Evolutionary conservation across 306 rosid genomes (phyloP).

Genomic region (Bauhinia variegata): DNA sequence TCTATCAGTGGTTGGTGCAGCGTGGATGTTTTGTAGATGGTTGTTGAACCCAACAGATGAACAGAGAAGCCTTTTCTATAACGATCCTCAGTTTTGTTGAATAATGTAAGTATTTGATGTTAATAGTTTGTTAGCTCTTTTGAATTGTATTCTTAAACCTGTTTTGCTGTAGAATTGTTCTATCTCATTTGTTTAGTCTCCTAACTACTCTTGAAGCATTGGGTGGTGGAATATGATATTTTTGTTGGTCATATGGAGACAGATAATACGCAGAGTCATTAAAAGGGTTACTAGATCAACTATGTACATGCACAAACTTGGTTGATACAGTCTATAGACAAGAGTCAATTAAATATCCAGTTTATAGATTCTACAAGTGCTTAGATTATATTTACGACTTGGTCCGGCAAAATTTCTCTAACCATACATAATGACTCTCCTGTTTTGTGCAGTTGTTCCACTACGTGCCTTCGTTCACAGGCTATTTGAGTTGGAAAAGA

Average conservation of each 20-base stretch:
- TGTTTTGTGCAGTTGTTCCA: slow-evolving; percentile 43
- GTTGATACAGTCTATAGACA: neutral
- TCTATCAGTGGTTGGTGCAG: slow-evolving; percentile 83
- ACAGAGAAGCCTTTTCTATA: slow-evolving; percentile 70
- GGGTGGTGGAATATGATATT: neutral
- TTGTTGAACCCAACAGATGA: slow-evolving; percentile 84
- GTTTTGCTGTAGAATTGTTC: neutral
- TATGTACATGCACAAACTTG: neutral
- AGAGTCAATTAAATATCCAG: neutral
- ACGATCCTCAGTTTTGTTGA: slow-evolving; percentile 57
- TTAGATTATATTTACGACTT: neutral
- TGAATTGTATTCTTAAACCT: neutral
- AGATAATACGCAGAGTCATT: neutral
- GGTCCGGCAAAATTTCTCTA: slow-evolving; percentile 3
- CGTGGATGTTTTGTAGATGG: slow-evolving; percentile 87
- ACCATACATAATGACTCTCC: slow-evolving; percentile 23
- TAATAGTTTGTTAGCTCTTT: slow-evolving; percentile 11
- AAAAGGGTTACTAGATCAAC: neutral
- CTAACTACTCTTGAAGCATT: neutral
- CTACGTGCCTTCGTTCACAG: slow-evolving; percentile 15
- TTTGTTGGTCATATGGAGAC: neutral
- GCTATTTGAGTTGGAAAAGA: slow-evolving; percentile 30
- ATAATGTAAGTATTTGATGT: slow-evolving; percentile 45
- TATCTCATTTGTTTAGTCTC: slow-evolving; percentile 9
- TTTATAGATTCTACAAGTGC: neutral